These are phyloP conservation scores for Rhizopus arrhizus DNA, from an alignment of 371 early-diverging fungal species.

Conservation along the genomic window DNA sequence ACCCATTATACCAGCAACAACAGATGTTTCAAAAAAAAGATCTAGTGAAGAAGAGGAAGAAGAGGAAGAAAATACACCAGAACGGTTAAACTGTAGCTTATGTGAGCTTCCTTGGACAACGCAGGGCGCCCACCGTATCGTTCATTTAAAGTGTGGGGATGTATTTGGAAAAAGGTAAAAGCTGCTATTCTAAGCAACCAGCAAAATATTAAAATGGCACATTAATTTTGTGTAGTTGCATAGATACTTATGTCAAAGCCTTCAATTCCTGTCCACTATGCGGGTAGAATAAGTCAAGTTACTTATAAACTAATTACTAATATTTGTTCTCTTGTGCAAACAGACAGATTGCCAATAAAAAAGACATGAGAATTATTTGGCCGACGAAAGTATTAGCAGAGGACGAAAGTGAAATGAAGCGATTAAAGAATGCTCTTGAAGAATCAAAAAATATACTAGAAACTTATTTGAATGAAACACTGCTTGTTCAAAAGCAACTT, in stretches of 20 bases:
- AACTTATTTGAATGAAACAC: background rate
- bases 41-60: conserved; percentile 12
- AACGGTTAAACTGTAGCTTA: conserved; percentile 11
- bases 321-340: too few relatives aligned
- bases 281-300: conserved; percentile 7
- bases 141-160: conserved; percentile 27
- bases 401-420: conserved; percentile 1
- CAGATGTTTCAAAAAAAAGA: background rate
- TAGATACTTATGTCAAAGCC: background rate
- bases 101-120: conserved; percentile 24
- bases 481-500: conserved; percentile 7
- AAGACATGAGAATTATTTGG: conserved; percentile 24
- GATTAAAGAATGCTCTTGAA: conserved; percentile 5
- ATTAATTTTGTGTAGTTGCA: conserved; percentile 9
- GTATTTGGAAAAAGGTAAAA: conserved; percentile 28
- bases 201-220: background rate
- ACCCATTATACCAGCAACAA: conserved; percentile 1
- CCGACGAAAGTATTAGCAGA: conserved; percentile 16
- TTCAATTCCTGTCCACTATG: conserved; percentile 18
- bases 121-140: conserved; percentile 19
- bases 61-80: background rate
- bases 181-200: background rate
- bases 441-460: conserved; percentile 1
- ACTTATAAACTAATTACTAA: too few relatives aligned
- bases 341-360: conserved; percentile 4